Percentiles rank a stretch among this genome's conserved stretches.
Conservation (phyloP, 2,329 filamentous ascomycete species). For the Alternaria brassicicola region DNA sequence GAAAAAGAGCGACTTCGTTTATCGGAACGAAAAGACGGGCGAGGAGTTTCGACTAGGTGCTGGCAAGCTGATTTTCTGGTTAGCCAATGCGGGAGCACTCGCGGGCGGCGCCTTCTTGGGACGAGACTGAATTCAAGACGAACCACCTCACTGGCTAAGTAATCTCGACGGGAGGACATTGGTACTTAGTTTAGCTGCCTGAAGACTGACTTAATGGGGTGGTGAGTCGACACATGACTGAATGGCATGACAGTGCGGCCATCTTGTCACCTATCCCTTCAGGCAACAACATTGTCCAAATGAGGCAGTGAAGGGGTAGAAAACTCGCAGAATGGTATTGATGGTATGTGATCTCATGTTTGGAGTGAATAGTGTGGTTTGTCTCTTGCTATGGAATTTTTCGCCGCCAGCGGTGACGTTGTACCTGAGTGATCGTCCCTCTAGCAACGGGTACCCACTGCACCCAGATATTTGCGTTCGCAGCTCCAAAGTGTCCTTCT, state of each 20-base stretch:
- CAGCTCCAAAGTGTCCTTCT: background rate
- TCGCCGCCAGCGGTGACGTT: background rate
- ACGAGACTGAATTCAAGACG: constrained; percentile 21
- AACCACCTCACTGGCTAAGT: constrained; percentile 17
- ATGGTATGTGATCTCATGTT: background rate
- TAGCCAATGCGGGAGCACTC: constrained; percentile 12
- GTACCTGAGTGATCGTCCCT: background rate
- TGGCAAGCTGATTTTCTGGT: constrained; percentile 12
- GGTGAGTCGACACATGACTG: background rate
- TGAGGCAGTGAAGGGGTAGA: background rate
- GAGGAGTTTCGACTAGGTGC: constrained; percentile 23
- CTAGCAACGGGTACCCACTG: background rate
- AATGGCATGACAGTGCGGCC: background rate
- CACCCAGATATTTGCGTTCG: background rate
- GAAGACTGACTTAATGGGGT: background rate
- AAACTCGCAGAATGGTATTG: background rate
- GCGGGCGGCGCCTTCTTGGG: constrained; percentile 22
- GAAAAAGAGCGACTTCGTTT: constrained; percentile 48
- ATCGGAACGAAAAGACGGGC: constrained; percentile 30
- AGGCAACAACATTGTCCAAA: background rate
- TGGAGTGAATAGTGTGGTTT: background rate
- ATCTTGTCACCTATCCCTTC: background rate
- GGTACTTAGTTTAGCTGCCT: constrained; percentile 6
- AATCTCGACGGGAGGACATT: constrained; percentile 10
- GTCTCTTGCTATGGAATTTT: background rate